Evolutionary conservation across 441 rosid species (phyloP).

Genomic region (Croton laevigatus): DNA sequence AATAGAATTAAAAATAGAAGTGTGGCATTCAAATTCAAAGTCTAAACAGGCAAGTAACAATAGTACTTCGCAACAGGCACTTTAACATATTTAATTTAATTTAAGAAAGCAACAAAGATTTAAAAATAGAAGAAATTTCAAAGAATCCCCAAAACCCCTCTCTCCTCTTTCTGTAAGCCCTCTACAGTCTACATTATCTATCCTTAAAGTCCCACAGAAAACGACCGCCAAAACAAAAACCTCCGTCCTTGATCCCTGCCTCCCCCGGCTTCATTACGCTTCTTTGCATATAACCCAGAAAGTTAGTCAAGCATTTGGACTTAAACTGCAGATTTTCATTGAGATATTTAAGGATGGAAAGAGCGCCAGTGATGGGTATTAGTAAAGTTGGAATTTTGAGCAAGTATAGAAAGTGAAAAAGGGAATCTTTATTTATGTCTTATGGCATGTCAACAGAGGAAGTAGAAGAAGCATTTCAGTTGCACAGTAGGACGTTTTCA

Average conservation of each 20-base stretch:
- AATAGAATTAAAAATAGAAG: too few relatives aligned
- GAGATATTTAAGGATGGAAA: neutral
- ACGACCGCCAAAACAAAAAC: conserved; percentile 37
- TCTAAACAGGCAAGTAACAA: conserved; percentile 1
- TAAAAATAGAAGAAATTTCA: neutral
- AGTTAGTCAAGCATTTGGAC: conserved; percentile 4
- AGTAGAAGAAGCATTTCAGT: conserved; percentile 31
- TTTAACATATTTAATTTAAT: neutral
- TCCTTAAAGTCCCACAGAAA: conserved; percentile 21
- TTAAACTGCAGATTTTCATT: neutral
- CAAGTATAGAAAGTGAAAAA: conserved; percentile 9
- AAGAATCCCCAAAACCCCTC: conserved; percentile 9
- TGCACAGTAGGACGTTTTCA: neutral
- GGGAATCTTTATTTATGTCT: conserved; percentile 24
- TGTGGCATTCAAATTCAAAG: neutral
- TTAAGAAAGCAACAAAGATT: neutral
- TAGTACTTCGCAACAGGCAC: neutral
- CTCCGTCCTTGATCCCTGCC: neutral
- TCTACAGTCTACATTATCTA: neutral
- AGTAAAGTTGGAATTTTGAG: conserved; percentile 3
- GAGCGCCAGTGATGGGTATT: neutral
- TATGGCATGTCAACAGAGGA: conserved; percentile 27
- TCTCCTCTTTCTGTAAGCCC: neutral
- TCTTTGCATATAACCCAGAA: conserved; percentile 10
- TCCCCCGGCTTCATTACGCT: neutral